Base-by-base conservation (phyloP, 1,284 basidiomycete genomes). In the Inonotus obliquus region DNA sequence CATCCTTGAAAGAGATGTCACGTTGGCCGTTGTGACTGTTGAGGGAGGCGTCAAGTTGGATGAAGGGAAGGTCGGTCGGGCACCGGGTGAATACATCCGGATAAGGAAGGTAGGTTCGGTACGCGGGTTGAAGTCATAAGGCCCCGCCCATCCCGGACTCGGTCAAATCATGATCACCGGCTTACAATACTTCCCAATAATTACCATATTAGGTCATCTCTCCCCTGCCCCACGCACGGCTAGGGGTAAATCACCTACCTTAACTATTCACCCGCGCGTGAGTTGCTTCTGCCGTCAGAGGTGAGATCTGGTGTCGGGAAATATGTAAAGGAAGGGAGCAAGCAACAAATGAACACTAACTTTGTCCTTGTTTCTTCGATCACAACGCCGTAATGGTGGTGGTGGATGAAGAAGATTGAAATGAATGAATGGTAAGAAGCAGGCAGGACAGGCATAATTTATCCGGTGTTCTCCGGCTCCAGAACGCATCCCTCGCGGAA, bases 71-170 rank as follows among this genome's bases (percentile, higher is more conserved):
- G 53, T 38, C 32, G 17, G 27, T 32, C 10, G 32, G 53, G 14
- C 23, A 14, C 23, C 32, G 19, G 53, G 19, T 32, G 23, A 39
- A 44, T 38, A 27, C 23, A 23, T 51, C 52, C 35, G 38, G 52
- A 39, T 54, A 9, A 21, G 35, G 35, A 54, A 10, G 29, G 19
- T 7, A 37, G 10, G 21, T 27, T 54, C 53, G 37, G 53, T 39
- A 39, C 39, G 35, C n/a, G n/a, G n/a, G n/a, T n/a, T n/a, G n/a
- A n/a, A n/a, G n/a, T n/a, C 45, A 45, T 58, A 58, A 58, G 54
- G 45, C 56, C 56, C 56, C 56, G 56, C 23, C 32, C 32, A 19
- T 27, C 14, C 41, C 56, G 56, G 56, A 58, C n/a, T 49, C 56
- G 56, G 56, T 25, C 13, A 49, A n/a, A 48, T 49, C 45, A 58